Conservation (phyloP, 2,329 filamentous ascomycete genomes). For the Alternaria triticimaculans region DNA sequence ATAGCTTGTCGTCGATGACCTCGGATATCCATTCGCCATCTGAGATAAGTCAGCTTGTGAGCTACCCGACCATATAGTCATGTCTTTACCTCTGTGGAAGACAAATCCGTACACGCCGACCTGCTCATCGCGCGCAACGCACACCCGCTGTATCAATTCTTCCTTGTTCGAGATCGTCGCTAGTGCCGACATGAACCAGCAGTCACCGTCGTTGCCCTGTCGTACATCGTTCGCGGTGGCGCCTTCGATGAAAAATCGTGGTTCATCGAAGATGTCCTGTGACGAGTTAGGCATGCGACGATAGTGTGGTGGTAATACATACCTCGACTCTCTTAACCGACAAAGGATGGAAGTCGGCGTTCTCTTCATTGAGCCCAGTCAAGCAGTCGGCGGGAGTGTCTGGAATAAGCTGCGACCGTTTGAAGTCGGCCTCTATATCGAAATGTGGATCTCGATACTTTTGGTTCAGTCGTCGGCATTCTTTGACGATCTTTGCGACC, state of each 20-base stretch:
- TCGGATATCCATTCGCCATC: conserved; percentile 92
- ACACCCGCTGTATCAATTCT: conserved; percentile 74
- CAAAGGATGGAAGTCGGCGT: conserved; percentile 63
- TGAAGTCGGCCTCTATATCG: conserved; percentile 79
- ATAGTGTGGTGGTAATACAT: conserved; percentile 1
- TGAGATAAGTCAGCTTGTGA: conserved; percentile 40
- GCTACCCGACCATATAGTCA: conserved; percentile 1
- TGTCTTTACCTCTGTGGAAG: conserved; percentile 68
- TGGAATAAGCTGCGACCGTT: conserved; percentile 50
- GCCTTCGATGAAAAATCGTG: conserved; percentile 78
- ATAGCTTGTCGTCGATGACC: conserved; percentile 90
- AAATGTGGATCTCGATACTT: conserved; percentile 90
- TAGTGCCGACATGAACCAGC: conserved; percentile 84
- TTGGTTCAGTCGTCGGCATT: conserved; percentile 78
- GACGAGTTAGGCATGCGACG: conserved; percentile 14
- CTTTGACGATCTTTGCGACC: conserved; percentile 63
- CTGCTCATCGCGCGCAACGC: conserved; percentile 73
- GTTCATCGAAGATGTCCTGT: conserved; percentile 80
- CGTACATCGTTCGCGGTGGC: conserved; percentile 78
- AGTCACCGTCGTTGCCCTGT: conserved; percentile 80
- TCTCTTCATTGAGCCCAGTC: conserved; percentile 53
- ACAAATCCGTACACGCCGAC: conserved; percentile 87
- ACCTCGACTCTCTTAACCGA: conserved; percentile 74
- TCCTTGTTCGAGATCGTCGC: conserved; percentile 78
- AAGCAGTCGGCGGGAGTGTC: conserved; percentile 56